Evolutionary conservation across 805 yeast genomes (phyloP).

Genomic region (Saturnispora sekii): DNA sequence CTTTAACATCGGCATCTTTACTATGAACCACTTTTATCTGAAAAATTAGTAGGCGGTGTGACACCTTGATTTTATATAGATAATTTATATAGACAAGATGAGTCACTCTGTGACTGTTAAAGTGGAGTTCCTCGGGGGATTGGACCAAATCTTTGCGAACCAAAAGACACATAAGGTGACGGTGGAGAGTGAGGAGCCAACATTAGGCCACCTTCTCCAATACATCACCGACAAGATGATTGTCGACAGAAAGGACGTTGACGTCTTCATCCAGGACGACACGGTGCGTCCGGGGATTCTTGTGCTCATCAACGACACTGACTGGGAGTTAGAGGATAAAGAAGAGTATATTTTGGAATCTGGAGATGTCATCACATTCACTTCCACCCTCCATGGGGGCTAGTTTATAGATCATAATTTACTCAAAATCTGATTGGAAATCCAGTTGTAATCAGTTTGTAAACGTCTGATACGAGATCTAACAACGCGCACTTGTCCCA

Average conservation of each 20-base stretch:
- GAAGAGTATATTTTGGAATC: conserved; percentile 68
- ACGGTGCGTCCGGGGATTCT: conserved; percentile 85
- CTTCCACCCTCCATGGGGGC: conserved; percentile 94
- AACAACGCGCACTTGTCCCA: conserved; percentile 52
- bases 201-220: conserved; percentile 42
- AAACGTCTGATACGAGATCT: conserved; percentile 58
- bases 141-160: conserved; percentile 66
- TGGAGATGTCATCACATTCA: conserved; percentile 75
- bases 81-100: neutral
- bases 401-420: conserved; percentile 30
- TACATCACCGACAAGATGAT: conserved; percentile 47
- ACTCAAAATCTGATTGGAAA: conserved; percentile 38
- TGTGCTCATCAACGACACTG: conserved; percentile 86
- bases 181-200: conserved; percentile 26
- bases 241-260: conserved; percentile 50
- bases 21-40: neutral
- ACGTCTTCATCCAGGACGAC: conserved; percentile 73
- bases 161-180: conserved; percentile 43
- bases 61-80: neutral
- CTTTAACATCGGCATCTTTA: conserved; percentile 30
- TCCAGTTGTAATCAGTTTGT: conserved; percentile 54
- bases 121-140: conserved; percentile 59
- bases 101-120: conserved; percentile 22
- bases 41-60: neutral
- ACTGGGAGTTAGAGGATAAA: conserved; percentile 93